Evolutionary conservation across 164 flowering plant species (phyloP), one percentile per base, ranked within the genome.

Genomic region (Stephania cephalantha): DNA sequence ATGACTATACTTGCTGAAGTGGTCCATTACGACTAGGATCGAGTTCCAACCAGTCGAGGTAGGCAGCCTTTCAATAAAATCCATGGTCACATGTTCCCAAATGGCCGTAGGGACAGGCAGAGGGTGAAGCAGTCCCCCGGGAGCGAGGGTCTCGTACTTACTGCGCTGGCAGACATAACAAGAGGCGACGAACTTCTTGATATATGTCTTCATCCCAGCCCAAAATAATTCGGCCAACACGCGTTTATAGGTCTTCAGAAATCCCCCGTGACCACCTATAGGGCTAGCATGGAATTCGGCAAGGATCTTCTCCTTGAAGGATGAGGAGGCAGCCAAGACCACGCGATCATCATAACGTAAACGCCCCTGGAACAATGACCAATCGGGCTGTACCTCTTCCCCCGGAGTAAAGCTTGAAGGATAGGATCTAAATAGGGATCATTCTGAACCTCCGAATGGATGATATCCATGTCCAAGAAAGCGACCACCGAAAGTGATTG

Each of bases 11-110:
- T 72, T 55, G 6, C 68, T 15, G 0, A 72, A 15, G 6, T 48
- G 68, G 9, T 72, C 68, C 6, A 61, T 48, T 1, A 72, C 74
- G 10, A 58, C 74, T 68, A 72, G 7, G 3, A 70, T 70, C 5
- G 20, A 13, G 4, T 4, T 70, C 4, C 48, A n/a, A 0, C 72
- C 31, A 4, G 18, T 1, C 0, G 74, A 72, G 18, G 25, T 11
- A 4, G 68, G 74, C 13, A 58, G 5, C 13, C 42, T 67, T 1
- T 72, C 68, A 5, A 61, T 58, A 22, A 72, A 72, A 48, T 72
- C 74, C 74, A 72, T 72, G 25, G 74, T 30, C 4, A 72, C 25
- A 18, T 72, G 48, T 2, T 18, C 74, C 35, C 74, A 72, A 9
- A 72, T 22, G 7, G 8, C 15, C 1, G 29, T 10, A 9, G 31